phyloP scores from a whole-genome alignment of 371 early-diverging fungal genomes.

The Actinomortierella ambigua region DNA sequence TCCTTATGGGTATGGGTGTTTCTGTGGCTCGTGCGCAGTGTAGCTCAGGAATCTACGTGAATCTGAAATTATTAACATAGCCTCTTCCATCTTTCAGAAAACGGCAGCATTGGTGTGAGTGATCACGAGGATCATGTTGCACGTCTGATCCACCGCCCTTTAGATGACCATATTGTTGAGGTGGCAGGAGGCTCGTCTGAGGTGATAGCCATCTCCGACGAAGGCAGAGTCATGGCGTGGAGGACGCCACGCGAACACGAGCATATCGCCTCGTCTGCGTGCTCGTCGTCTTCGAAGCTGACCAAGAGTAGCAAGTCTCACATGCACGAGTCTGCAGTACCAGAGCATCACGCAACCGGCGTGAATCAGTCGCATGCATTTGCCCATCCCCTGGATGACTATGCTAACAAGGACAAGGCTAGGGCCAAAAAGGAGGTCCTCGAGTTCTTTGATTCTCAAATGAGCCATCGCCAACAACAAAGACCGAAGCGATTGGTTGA shows the following conservation, averaged over 20 bases:
- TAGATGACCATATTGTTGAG: slow-evolving; percentile 28
- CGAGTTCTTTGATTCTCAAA: slow-evolving; percentile 39
- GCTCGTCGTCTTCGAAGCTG: background rate
- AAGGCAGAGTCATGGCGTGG: slow-evolving; percentile 41
- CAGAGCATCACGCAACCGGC: slow-evolving; percentile 11
- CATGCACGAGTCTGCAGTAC: slow-evolving; percentile 3
- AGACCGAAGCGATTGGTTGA: slow-evolving; percentile 31
- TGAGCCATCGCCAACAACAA: no score
- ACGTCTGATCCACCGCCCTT: slow-evolving; percentile 38
- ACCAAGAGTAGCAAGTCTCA: background rate
- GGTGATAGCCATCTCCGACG: slow-evolving; percentile 32
- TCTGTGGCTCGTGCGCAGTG: background rate
- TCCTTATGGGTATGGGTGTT: slow-evolving; percentile 10
- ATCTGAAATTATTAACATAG: background rate
- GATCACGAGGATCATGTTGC: slow-evolving; percentile 47
- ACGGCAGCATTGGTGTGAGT: slow-evolving; percentile 41
- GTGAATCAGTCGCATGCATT: slow-evolving; percentile 17
- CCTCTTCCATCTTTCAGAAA: slow-evolving; percentile 15
- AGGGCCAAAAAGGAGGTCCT: slow-evolving; percentile 37
- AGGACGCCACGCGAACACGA: slow-evolving; percentile 12
- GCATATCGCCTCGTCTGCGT: background rate
- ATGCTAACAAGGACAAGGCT: slow-evolving; percentile 20
- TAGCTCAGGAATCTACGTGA: background rate
- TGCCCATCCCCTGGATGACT: slow-evolving; percentile 22
- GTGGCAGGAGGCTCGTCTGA: slow-evolving; percentile 44